These are phyloP conservation scores for Pythium phragmiticola DNA, from an alignment of 352 stramenopile genomes.

Conservation along the genomic window DNA sequence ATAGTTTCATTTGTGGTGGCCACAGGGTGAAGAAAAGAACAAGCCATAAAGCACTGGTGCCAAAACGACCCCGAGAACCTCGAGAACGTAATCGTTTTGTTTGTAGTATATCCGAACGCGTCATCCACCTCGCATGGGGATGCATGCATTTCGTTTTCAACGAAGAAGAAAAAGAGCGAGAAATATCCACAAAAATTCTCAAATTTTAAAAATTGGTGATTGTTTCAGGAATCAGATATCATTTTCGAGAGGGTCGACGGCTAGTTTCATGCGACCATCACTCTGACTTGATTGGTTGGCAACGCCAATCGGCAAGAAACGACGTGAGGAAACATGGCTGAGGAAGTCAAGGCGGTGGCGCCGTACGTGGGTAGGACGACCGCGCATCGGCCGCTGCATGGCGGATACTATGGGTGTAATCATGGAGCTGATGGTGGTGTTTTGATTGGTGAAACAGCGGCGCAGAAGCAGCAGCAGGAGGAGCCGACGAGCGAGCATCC, in stretches of 20 bases:
- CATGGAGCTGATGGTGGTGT: constrained; percentile 11
- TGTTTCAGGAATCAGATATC: constrained; percentile 12
- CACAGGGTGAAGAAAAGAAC: not conserved
- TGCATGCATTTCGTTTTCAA: not conserved
- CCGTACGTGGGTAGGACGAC: constrained; percentile 23
- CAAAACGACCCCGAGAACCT: too few relatives aligned
- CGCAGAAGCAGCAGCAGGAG: constrained; percentile 29
- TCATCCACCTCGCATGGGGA: not conserved
- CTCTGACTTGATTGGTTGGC: constrained; percentile 30
- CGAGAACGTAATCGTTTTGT: not conserved
- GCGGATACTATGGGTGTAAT: not conserved
- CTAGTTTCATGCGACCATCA: constrained; percentile 16
- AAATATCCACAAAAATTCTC: not conserved
- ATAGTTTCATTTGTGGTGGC: not conserved
- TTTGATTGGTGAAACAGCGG: not conserved
- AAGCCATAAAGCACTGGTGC: too few relatives aligned
- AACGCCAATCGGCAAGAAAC: constrained; percentile 14
- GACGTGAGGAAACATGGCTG: constrained; percentile 22
- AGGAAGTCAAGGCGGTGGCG: constrained; percentile 27
- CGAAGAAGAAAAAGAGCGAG: not conserved
- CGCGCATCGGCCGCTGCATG: not conserved
- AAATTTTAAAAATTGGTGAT: constrained; percentile 7
- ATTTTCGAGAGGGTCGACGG: constrained; percentile 9
- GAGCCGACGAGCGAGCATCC: constrained; percentile 57
- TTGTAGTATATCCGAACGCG: constrained; percentile 6